Evolutionary conservation across 352 stramenopile genomes (phyloP).

Genomic region (Elongisporangium senticosum): DNA sequence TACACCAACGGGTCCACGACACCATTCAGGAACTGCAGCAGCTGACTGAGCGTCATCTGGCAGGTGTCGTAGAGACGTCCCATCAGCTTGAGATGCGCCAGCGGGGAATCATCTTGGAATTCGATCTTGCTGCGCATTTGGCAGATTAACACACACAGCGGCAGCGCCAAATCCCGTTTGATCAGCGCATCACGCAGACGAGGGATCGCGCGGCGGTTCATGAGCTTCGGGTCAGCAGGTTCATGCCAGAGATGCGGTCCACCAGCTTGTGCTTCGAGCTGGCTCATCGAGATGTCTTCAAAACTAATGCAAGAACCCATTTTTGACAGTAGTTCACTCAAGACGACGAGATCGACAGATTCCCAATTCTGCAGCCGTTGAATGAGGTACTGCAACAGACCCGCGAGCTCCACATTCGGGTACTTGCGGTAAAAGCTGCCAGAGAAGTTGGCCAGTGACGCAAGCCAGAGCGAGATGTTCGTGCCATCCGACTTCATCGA

Average conservation of each 20-base stretch:
- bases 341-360: slow-evolving; percentile 77
- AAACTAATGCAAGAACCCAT: slow-evolving; percentile 86
- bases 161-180: slow-evolving; percentile 71
- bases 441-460: slow-evolving; percentile 91
- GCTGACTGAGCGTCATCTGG: slow-evolving; percentile 80
- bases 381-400: slow-evolving; percentile 90
- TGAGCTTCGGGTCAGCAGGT: slow-evolving; percentile 70
- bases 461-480: slow-evolving; percentile 92
- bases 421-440: slow-evolving; percentile 94
- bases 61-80: slow-evolving; percentile 78
- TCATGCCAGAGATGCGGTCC: slow-evolving; percentile 78
- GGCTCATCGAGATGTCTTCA: slow-evolving; percentile 79
- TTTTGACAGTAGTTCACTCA: slow-evolving; percentile 85
- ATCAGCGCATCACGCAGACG: slow-evolving; percentile 78
- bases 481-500: slow-evolving; percentile 86
- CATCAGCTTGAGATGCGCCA: slow-evolving; percentile 74
- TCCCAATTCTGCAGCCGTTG: slow-evolving; percentile 81
- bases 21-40: slow-evolving; percentile 80
- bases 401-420: slow-evolving; percentile 88
- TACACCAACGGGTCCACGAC: slow-evolving; percentile 69
- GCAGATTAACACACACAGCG: slow-evolving; percentile 75
- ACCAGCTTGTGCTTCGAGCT: slow-evolving; percentile 79
- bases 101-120: slow-evolving; percentile 51
- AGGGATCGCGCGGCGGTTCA: slow-evolving; percentile 77
- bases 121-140: slow-evolving; percentile 85